phyloP scores from a whole-genome alignment of 2,329 filamentous ascomycete species.

The Fusarium irregulare region DNA sequence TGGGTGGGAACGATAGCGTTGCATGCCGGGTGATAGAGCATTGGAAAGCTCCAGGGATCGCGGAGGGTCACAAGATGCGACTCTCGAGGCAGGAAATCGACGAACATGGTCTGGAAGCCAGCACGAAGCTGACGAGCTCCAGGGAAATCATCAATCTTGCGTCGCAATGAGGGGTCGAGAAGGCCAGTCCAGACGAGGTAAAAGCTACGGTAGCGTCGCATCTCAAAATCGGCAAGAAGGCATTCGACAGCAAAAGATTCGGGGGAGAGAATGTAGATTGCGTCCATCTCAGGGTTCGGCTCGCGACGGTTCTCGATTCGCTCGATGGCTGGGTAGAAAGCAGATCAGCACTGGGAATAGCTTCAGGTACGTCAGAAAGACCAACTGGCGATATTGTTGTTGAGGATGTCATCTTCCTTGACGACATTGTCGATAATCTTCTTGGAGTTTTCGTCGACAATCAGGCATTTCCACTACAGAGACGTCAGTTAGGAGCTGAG shows the following conservation, averaged over 20 bases:
- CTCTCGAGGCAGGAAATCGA: slow-evolving; percentile 92
- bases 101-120: slow-evolving; percentile 83
- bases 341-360: slow-evolving; percentile 26
- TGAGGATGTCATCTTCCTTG: slow-evolving; percentile 96
- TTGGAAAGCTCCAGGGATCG: slow-evolving; percentile 95
- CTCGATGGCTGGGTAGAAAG: slow-evolving; percentile 80
- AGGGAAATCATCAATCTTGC: slow-evolving; percentile 78
- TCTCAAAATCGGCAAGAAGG: slow-evolving; percentile 90
- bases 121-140: slow-evolving; percentile 78
- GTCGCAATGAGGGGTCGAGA: slow-evolving; percentile 75
- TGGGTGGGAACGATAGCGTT: slow-evolving; percentile 85
- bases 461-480: slow-evolving; percentile 91
- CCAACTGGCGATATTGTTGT: slow-evolving; percentile 94
- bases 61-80: slow-evolving; percentile 91
- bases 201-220: slow-evolving; percentile 80
- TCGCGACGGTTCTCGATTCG: slow-evolving; percentile 88
- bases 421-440: slow-evolving; percentile 91
- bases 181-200: slow-evolving; percentile 88
- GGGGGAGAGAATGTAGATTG: slow-evolving; percentile 90
- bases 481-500: slow-evolving; percentile 29
- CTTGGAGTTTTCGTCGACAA: slow-evolving; percentile 85
- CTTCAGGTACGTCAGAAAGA: slow-evolving; percentile 28
- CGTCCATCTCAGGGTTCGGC: slow-evolving; percentile 89
- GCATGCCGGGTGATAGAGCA: slow-evolving; percentile 90
- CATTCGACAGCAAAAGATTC: slow-evolving; percentile 91